These are phyloP conservation scores for Achlya hypogyna DNA, from an alignment of 352 stramenopile species.

Conservation along the genomic window DNA sequence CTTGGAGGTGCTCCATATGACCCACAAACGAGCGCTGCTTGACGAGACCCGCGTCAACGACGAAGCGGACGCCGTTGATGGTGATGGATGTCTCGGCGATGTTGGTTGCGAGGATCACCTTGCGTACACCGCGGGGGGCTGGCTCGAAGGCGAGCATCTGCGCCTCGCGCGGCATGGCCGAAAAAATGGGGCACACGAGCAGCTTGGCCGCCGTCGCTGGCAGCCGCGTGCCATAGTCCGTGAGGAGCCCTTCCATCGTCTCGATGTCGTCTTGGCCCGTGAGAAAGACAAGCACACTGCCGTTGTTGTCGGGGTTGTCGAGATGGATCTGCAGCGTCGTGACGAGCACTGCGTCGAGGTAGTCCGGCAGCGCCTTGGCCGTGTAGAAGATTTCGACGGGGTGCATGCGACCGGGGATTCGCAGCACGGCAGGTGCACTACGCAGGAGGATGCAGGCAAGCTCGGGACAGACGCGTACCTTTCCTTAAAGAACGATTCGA, in stretches of 20 bases:
- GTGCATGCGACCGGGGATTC: conserved; percentile 83
- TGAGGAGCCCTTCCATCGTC: conserved; percentile 70
- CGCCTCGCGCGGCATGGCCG: conserved; percentile 89
- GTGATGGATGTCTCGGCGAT: conserved; percentile 98
- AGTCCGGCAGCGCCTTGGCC: conserved; percentile 77
- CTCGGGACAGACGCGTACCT: conserved; percentile 21
- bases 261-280: conserved; percentile 97
- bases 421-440: conserved; percentile 57
- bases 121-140: conserved; percentile 64
- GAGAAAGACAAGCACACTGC: conserved; percentile 92
- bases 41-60: conserved; percentile 69
- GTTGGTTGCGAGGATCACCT: conserved; percentile 94
- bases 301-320: conserved; percentile 55
- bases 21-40: conserved; percentile 86
- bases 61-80: conserved; percentile 93
- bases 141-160: conserved; percentile 93
- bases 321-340: conserved; percentile 88
- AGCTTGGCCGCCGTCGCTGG: conserved; percentile 62
- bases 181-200: conserved; percentile 93
- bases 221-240: conserved; percentile 73
- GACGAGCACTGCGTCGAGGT: conserved; percentile 82
- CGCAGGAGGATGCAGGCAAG: background rate
- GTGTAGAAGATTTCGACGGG: conserved; percentile 88
- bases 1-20: conserved; percentile 82
- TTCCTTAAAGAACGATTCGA: conserved; percentile 90